phyloP scores from a whole-genome alignment of 805 yeast species.

The Pichia heedii region DNA sequence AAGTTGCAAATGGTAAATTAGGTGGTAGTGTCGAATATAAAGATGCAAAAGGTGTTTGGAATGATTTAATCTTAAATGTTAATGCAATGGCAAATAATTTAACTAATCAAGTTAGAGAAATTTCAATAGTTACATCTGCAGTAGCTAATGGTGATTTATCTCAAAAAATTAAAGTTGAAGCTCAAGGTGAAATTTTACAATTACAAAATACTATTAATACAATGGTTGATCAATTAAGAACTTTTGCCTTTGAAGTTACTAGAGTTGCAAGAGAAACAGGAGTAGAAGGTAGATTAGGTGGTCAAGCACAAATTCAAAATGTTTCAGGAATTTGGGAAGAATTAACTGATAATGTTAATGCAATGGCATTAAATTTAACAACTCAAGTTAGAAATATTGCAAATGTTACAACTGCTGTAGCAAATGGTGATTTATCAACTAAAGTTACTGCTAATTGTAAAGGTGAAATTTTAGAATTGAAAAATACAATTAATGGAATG shows the following conservation, averaged over 20 bases:
- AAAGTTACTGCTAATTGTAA: slow-evolving; percentile 82
- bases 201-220: slow-evolving; percentile 80
- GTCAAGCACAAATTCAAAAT: slow-evolving; percentile 72
- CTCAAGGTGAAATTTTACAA: slow-evolving; percentile 83
- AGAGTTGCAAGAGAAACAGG: slow-evolving; percentile 87
- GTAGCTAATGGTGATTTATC: slow-evolving; percentile 83
- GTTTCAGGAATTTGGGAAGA: slow-evolving; percentile 87
- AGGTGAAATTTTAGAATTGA: slow-evolving; percentile 70
- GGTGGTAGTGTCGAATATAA: slow-evolving; percentile 84
- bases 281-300: slow-evolving; percentile 81
- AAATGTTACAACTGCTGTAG: slow-evolving; percentile 81
- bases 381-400: slow-evolving; percentile 86
- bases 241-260: slow-evolving; percentile 79
- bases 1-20: slow-evolving; percentile 81
- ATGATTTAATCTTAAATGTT: slow-evolving; percentile 73
- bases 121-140: slow-evolving; percentile 82
- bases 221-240: slow-evolving; percentile 79
- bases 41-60: slow-evolving; percentile 86
- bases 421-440: slow-evolving; percentile 71
- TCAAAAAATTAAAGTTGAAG: slow-evolving; percentile 78
- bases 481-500: slow-evolving; percentile 79
- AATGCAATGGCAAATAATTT: slow-evolving; percentile 83
- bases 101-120: slow-evolving; percentile 81
- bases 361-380: slow-evolving; percentile 82
- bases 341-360: slow-evolving; percentile 77